Evolutionary conservation across 2,329 filamentous ascomycete species (phyloP).

Genomic region (Neopestalotiopsis sp.): DNA sequence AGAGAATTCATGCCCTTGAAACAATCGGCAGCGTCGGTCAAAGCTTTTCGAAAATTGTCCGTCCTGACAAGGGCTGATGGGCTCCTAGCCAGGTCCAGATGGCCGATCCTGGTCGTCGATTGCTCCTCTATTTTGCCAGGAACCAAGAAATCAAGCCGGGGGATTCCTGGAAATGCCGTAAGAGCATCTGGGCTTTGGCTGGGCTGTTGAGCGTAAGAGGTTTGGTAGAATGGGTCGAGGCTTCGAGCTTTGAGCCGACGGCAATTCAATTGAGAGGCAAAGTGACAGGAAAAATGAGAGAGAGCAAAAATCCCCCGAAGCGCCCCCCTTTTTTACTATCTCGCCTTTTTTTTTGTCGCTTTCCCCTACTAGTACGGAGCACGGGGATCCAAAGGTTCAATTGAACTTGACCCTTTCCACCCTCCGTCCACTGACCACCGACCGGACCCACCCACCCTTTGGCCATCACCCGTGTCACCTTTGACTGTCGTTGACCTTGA

Average conservation of each 20-base stretch:
- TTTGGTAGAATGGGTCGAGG: neutral
- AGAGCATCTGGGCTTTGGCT: neutral
- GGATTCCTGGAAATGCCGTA: neutral
- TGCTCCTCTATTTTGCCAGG: neutral
- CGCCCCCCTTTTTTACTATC: neutral
- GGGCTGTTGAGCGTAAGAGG: neutral
- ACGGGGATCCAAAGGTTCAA: neutral
- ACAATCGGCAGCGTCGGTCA: neutral
- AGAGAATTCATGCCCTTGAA: slow-evolving; percentile 1
- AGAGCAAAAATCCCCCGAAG: neutral
- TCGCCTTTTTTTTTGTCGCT: neutral
- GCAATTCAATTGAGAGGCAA: too few species aligned
- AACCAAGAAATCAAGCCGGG: neutral
- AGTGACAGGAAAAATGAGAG: neutral
- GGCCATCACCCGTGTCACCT: neutral
- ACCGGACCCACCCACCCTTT: neutral
- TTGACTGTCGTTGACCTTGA: neutral
- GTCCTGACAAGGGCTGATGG: neutral
- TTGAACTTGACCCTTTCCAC: neutral
- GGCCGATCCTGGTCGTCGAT: neutral
- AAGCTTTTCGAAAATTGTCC: neutral
- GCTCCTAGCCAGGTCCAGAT: neutral
- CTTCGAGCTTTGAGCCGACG: neutral
- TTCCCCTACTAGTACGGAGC: neutral
- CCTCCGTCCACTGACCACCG: too few species aligned